A percentile compares a stretch with the other conserved stretches of the same genome.
Conservation (phyloP, 805 yeast genomes). For the Candida morakotiae region DNA sequence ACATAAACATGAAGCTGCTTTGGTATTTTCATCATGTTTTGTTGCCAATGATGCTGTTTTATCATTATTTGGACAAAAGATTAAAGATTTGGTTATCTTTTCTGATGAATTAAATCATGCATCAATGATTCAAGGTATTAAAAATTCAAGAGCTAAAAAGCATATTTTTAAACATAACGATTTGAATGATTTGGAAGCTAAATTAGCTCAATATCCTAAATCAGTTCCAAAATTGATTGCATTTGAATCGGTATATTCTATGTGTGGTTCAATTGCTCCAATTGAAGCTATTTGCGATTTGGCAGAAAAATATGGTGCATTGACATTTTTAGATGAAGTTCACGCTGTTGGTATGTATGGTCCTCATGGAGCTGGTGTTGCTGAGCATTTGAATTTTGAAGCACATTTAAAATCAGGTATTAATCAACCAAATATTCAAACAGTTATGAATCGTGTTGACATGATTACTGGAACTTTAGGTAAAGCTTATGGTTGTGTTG, state of each 20-base stretch:
- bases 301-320: slow-evolving; percentile 96
- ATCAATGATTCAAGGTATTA: slow-evolving; percentile 94
- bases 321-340: slow-evolving; percentile 96
- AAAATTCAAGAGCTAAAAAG: slow-evolving; percentile 83
- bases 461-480: slow-evolving; percentile 97
- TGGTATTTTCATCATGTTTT: slow-evolving; percentile 92
- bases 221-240: slow-evolving; percentile 94
- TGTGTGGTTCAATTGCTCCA: slow-evolving; percentile 98
- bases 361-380: slow-evolving; percentile 99
- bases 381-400: slow-evolving; percentile 91
- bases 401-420: slow-evolving; percentile 70
- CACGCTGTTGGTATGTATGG: slow-evolving; percentile 99
- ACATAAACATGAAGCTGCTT: slow-evolving; percentile 92
- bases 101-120: slow-evolving; percentile 95
- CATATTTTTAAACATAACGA: slow-evolving; percentile 92
- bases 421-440: slow-evolving; percentile 40
- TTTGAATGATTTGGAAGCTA: slow-evolving; percentile 73
- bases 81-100: slow-evolving; percentile 85
- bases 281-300: slow-evolving; percentile 88
- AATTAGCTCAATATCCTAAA: slow-evolving; percentile 75
- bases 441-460: slow-evolving; percentile 86
- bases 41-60: slow-evolving; percentile 96
- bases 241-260: slow-evolving; percentile 94
- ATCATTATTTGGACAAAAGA: slow-evolving; percentile 84
- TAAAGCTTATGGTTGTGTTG: slow-evolving; percentile 94